A percentile compares a stretch with the other conserved stretches of the same genome.
Evolutionary conservation across 495 filamentous ascomycete species (phyloP).

Genomic region (Hypomontagnella submonticulosa): DNA sequence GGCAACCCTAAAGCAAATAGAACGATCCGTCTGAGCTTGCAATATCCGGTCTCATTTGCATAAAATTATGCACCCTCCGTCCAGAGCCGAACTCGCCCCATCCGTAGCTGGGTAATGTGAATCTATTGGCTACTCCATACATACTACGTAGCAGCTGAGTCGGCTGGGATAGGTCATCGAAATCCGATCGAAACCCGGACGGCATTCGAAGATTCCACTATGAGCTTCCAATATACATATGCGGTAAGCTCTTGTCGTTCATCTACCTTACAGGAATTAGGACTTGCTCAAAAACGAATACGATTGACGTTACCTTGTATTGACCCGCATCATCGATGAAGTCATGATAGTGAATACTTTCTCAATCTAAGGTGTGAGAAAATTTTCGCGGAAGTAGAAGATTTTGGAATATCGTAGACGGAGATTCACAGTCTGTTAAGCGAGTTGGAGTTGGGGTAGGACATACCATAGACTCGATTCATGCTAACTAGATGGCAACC

Average conservation of each 20-base stretch:
- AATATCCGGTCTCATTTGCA: conserved; percentile 6
- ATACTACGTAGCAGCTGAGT: too few species aligned
- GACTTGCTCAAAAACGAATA: not conserved
- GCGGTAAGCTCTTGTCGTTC: conserved; percentile 2
- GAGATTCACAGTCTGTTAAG: not conserved
- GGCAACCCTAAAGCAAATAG: not conserved
- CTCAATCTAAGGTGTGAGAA: too few species aligned
- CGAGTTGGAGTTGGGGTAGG: not conserved
- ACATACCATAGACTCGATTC: not conserved
- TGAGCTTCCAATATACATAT: not conserved
- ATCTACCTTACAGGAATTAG: not conserved
- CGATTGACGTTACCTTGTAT: conserved; percentile 5
- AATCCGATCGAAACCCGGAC: conserved; percentile 1
- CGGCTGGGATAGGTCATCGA: too few species aligned
- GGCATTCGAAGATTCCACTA: conserved; percentile 8
- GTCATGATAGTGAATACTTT: not conserved
- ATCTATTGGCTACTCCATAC: too few species aligned
- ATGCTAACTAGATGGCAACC: not conserved
- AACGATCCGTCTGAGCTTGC: too few species aligned
- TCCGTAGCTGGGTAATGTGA: too few species aligned
- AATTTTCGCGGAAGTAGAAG: not conserved
- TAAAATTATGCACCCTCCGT: conserved; percentile 17
- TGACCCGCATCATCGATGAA: conserved; percentile 9
- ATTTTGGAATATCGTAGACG: not conserved
- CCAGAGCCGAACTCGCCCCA: not conserved